phyloP scores from a whole-genome alignment of 331 rosid genomes.

The Arachis monticola region DNA sequence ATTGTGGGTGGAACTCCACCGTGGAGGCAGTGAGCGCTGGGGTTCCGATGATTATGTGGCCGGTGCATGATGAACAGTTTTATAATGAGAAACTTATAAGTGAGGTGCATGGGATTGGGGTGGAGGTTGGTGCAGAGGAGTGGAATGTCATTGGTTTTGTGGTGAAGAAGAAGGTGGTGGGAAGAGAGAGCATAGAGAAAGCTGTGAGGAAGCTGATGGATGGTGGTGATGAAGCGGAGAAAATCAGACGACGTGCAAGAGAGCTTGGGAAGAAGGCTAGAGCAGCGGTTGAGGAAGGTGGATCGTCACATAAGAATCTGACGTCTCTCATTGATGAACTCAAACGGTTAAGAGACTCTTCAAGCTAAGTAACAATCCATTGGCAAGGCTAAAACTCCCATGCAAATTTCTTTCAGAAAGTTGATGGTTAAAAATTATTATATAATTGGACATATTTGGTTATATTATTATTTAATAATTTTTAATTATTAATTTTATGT shows the following conservation, averaged over 20 bases:
- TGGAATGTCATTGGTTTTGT: conserved; percentile 31
- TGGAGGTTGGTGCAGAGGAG: conserved; percentile 49
- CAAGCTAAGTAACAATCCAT: not conserved
- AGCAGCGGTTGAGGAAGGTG: conserved; percentile 29
- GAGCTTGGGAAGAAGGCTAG: conserved; percentile 25
- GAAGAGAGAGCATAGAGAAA: conserved; percentile 32
- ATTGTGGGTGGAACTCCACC: conserved; percentile 50
- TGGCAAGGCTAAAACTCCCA: too few relatives aligned
- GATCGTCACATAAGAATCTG: conserved; percentile 32
- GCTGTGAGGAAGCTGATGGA: conserved; percentile 52
- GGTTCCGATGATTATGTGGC: conserved; percentile 54
- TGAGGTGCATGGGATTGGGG: conserved; percentile 43
- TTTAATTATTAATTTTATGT: too few relatives aligned
- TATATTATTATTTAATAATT: too few relatives aligned
- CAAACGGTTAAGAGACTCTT: not conserved
- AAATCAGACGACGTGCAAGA: conserved; percentile 26
- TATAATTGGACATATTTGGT: too few relatives aligned
- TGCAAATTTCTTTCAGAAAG: too few relatives aligned
- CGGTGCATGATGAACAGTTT: conserved; percentile 43
- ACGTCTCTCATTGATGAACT: conserved; percentile 29
- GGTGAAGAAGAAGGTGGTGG: conserved; percentile 29
- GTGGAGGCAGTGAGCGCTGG: conserved; percentile 46
- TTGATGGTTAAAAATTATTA: too few relatives aligned
- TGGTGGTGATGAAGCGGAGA: conserved; percentile 25
- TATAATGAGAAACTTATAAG: conserved; percentile 51